Conservation (phyloP, 2,329 filamentous ascomycete genomes). For the Cercospora canescens region DNA sequence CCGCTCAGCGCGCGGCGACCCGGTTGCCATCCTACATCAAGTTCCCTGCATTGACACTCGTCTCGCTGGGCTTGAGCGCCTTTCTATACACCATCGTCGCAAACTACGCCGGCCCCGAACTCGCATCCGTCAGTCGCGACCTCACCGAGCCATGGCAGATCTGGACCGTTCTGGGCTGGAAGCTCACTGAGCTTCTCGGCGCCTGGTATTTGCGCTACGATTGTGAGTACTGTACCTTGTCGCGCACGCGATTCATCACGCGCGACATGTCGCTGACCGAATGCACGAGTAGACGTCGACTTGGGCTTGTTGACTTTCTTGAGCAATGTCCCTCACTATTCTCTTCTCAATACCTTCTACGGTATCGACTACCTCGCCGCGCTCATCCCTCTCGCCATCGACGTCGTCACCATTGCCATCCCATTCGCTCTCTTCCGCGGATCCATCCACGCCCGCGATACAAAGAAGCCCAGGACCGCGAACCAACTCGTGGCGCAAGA, state of each 20-base stretch:
- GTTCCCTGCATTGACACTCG: slow-evolving; percentile 47
- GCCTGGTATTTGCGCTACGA: slow-evolving; percentile 76
- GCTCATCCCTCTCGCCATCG: slow-evolving; percentile 63
- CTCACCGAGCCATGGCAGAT: slow-evolving; percentile 65
- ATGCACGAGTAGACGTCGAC: slow-evolving; percentile 40
- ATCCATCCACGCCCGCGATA: slow-evolving; percentile 63
- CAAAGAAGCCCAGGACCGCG: slow-evolving; percentile 44
- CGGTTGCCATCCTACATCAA: slow-evolving; percentile 39
- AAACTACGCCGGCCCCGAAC: slow-evolving; percentile 62
- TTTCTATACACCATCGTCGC: slow-evolving; percentile 64
- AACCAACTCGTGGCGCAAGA: slow-evolving; percentile 58
- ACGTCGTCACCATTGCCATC: slow-evolving; percentile 66
- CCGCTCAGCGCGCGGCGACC: slow-evolving; percentile 4
- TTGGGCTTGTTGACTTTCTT: slow-evolving; percentile 55
- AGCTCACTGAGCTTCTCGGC: slow-evolving; percentile 66
- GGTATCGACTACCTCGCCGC: slow-evolving; percentile 62
- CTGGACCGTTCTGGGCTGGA: slow-evolving; percentile 53
- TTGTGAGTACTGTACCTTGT: slow-evolving; percentile 48
- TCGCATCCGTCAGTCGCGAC: slow-evolving; percentile 66
- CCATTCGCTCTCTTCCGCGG: slow-evolving; percentile 76
- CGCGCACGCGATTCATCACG: background rate
- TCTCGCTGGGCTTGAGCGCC: slow-evolving; percentile 63
- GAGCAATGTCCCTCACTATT: slow-evolving; percentile 72
- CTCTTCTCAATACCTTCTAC: slow-evolving; percentile 79
- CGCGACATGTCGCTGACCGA: slow-evolving; percentile 12